Evolutionary conservation across 2,329 filamentous ascomycete genomes (phyloP).

Genomic region (Proliferodiscus dingleyae): DNA sequence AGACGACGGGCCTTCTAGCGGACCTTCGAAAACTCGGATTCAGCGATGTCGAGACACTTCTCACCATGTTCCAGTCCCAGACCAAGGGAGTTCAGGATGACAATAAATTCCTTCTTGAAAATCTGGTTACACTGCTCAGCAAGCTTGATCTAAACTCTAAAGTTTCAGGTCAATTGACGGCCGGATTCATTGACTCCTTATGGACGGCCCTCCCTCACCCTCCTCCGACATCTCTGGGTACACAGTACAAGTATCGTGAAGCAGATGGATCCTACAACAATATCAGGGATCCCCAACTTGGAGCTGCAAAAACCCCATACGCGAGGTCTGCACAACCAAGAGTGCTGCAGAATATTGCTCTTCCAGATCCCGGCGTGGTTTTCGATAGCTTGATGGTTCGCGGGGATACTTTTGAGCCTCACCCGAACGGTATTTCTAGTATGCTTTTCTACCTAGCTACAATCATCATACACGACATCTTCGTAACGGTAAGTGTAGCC

Average conservation of each 20-base stretch:
- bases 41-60: conserved; percentile 51
- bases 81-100: conserved; percentile 64
- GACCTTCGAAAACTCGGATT: conserved; percentile 45
- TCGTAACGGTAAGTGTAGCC: conserved; percentile 45
- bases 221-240: conserved; percentile 58
- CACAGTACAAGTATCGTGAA: conserved; percentile 60
- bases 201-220: conserved; percentile 72
- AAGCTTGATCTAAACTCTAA: conserved; percentile 27
- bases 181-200: conserved; percentile 61
- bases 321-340: conserved; percentile 58
- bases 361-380: conserved; percentile 58
- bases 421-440: conserved; percentile 68
- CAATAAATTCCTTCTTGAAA: conserved; percentile 73
- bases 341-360: conserved; percentile 54
- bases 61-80: conserved; percentile 56
- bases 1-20: conserved; percentile 32
- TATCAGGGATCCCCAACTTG: conserved; percentile 58
- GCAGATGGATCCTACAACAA: conserved; percentile 70
- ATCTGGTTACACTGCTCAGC: conserved; percentile 47
- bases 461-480: conserved; percentile 62
- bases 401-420: conserved; percentile 49
- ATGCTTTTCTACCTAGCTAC: conserved; percentile 72
- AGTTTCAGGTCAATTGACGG: conserved; percentile 46
- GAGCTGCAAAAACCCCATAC: conserved; percentile 63
- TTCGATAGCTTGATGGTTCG: conserved; percentile 58